phyloP scores from a whole-genome alignment of 192 early-diverging fungal species.

The Coemansia sp. region DNA sequence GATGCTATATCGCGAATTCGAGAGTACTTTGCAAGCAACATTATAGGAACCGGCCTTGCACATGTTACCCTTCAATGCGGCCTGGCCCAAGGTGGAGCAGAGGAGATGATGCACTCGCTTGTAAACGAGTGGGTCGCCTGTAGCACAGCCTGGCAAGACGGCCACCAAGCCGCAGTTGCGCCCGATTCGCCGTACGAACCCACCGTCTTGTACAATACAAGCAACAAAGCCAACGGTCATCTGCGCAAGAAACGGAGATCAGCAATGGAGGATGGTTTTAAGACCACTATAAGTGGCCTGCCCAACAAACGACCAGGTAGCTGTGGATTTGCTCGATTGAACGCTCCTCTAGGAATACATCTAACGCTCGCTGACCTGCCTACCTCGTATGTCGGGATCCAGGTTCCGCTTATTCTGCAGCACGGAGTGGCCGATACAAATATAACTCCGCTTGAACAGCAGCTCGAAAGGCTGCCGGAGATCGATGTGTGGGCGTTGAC shows the following conservation, averaged over 20 bases:
- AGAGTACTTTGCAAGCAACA: slow-evolving; percentile 22
- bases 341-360: slow-evolving; percentile 34
- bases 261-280: neutral
- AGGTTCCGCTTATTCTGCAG: slow-evolving; percentile 25
- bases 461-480: slow-evolving; percentile 31
- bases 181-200: slow-evolving; percentile 34
- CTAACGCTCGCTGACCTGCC: slow-evolving; percentile 27
- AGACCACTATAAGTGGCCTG: neutral
- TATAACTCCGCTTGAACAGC: slow-evolving; percentile 15
- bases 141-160: slow-evolving; percentile 28
- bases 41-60: slow-evolving; percentile 24
- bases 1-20: slow-evolving; percentile 39
- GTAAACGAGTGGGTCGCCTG: slow-evolving; percentile 25
- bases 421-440: neutral
- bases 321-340: slow-evolving; percentile 19
- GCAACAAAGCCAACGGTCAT: slow-evolving; percentile 3
- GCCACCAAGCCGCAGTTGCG: slow-evolving; percentile 11
- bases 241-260: slow-evolving; percentile 36
- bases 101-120: neutral
- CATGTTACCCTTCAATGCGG: slow-evolving; percentile 26
- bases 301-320: slow-evolving; percentile 17
- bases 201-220: slow-evolving; percentile 9
- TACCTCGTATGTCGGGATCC: slow-evolving; percentile 46
- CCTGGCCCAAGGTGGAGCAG: slow-evolving; percentile 8
- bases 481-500: slow-evolving; percentile 32